Conservation (phyloP, 2,329 filamentous ascomycete genomes). For the Cladophialophora bantiana region DNA sequence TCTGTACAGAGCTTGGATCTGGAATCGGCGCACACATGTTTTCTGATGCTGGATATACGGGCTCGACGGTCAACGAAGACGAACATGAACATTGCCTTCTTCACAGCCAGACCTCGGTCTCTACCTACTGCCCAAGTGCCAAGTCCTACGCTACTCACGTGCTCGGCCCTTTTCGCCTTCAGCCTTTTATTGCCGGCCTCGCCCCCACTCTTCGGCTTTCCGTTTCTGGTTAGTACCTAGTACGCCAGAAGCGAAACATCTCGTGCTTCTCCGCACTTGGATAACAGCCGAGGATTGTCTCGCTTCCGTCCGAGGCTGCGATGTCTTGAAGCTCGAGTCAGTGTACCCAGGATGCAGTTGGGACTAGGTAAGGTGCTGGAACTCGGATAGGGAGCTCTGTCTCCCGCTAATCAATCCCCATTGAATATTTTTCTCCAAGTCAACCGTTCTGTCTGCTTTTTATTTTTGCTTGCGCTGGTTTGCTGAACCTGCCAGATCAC, state of each 20-base stretch:
- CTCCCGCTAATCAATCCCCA: neutral
- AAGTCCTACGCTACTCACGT: neutral
- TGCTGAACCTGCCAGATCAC: neutral
- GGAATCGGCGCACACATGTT: neutral
- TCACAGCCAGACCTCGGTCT: neutral
- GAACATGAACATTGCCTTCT: neutral
- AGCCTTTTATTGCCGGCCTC: neutral
- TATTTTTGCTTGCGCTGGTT: neutral
- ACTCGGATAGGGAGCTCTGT: neutral
- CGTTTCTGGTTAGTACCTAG: no score
- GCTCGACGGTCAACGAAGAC: neutral
- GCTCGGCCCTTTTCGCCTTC: neutral
- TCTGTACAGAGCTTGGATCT: slow-evolving; percentile 5
- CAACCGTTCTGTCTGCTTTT: neutral
- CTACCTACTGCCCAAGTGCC: no score
- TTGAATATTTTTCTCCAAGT: neutral
- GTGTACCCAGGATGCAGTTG: neutral
- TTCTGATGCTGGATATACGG: neutral
- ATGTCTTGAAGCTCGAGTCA: neutral
- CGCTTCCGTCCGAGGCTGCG: neutral
- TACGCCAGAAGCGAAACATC: neutral
- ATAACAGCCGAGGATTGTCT: slow-evolving; percentile 1
- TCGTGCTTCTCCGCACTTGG: slow-evolving; percentile 6
- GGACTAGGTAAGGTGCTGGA: neutral
- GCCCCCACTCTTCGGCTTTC: no score